Base-by-base conservation (phyloP, 2,329 filamentous ascomycete species). In the Colletotrichum sublineola region DNA sequence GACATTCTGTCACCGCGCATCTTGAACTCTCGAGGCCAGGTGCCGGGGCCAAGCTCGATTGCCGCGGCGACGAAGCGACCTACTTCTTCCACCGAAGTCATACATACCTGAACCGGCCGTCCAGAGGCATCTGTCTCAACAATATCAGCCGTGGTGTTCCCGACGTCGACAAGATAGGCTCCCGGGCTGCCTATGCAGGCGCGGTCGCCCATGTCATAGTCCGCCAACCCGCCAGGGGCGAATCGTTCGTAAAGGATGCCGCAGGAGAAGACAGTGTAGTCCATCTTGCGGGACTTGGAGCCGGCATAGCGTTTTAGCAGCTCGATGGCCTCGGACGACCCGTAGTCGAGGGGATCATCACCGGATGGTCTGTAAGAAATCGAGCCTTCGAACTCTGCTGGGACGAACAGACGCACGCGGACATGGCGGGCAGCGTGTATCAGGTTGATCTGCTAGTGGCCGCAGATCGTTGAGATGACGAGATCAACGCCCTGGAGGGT, bases 211-310 rank as follows among this genome's bases (percentile, higher is more conserved):
- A 94, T 90, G 44, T 86, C 83, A 66, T 89, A 85, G 24, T 85
- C 83, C 15, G 85, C 84, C 71, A 95, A 85, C 0, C 93, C 93
- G 3, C 88, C 89, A 0, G 90, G 90, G 29, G 89, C 89, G 76
- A 95, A 94, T 0, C 92, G 85, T 78, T 95, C 93, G 84, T 94
- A 95, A 75, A 95, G 90, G 40, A 94, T 81, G 29, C 93, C 93
- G 76, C 93, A 95, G 0, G 90, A 89, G 80, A 95, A 94, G 36
- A 91, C 85, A 0, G 92, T 94, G 73, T 88, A 93, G 53, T 87
- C 86, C 83, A 95, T 93, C 56, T 84, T 81, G 71, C 85, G 81
- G 1, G 83, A 81, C 53, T 76, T 79, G 3, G 83, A 82, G 5
- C 82, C 78, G 18, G 84, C 80, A 79, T 89, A 91, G 61, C 89